Conservation (phyloP, 1,139 yeast genomes). For the Tardiomyces depauwii region DNA sequence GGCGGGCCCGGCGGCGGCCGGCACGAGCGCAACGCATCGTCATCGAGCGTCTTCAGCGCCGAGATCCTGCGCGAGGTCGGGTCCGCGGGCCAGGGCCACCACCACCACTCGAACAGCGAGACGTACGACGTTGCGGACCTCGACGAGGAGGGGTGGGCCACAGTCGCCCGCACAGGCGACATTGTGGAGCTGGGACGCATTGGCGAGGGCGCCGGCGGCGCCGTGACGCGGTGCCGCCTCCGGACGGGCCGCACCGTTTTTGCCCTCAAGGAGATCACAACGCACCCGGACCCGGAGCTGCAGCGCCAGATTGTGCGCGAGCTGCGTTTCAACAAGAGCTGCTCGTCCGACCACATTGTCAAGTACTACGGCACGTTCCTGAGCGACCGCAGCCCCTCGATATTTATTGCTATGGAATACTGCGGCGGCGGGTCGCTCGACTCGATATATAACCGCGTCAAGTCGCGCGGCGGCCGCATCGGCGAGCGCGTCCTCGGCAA, state of each 20-base stretch:
- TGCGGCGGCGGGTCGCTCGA: conserved; percentile 92
- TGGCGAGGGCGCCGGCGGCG: conserved; percentile 95
- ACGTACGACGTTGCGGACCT: conserved; percentile 39
- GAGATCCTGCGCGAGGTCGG: conserved; percentile 19
- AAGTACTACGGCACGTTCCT: conserved; percentile 87
- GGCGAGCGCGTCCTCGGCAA: conserved; percentile 90
- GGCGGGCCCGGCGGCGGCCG: conserved; percentile 6
- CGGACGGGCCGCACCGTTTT: conserved; percentile 48
- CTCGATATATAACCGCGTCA: conserved; percentile 67
- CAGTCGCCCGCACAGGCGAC: conserved; percentile 43
- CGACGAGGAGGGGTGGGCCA: conserved; percentile 71
- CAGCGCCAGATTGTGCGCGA: conserved; percentile 82
- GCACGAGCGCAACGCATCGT: conserved; percentile 2
- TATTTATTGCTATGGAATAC: conserved; percentile 89
- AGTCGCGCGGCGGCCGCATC: conserved; percentile 63
- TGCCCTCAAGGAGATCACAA: conserved; percentile 72
- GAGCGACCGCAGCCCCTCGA: conserved; percentile 63
- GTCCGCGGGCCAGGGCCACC: conserved; percentile 1
- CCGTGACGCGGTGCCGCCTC: conserved; percentile 67
- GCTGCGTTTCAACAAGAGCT: conserved; percentile 72
- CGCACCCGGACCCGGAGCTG: conserved; percentile 73
- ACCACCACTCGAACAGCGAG: conserved; percentile 1
- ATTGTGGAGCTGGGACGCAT: conserved; percentile 55
- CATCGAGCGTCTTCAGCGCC: conserved; percentile 24
- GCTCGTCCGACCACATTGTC: conserved; percentile 77